Evolutionary conservation across 768 basidiomycete genomes (phyloP), one percentile per base, ranked within the genome.

Genomic region (Porphyrellus cyaneotinctus): DNA sequence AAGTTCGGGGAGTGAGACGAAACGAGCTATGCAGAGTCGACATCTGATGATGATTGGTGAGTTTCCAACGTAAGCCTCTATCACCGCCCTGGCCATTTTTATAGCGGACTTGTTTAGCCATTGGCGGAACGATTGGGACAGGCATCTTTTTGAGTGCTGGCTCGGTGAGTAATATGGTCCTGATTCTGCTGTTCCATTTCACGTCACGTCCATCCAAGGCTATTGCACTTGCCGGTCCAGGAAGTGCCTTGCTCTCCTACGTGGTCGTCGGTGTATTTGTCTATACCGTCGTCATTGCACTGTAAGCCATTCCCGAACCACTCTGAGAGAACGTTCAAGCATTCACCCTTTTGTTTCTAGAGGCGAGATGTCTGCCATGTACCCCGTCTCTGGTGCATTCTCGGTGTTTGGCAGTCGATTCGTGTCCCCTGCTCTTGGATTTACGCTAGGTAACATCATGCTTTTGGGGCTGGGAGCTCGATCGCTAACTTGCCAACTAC

Each of bases 311-410:
- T 26, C 12, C n/a, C 31, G 49, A 17, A 5, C 14, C 11, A 1
- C 11, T 28, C 12, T 9, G 26, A 36, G 39, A 13, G 31, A 32
- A 4, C 30, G 26, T 18, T 44, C 12, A 13, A n/a, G 30, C 33
- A 10, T 48, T 17, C 13, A 38, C 26, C 47, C n/a, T 26, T 22
- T 45, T n/a, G 15, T 18, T 33, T 23, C 18, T 30, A 81, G 79
- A 30, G 83, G 83, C 12, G 84, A 85, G 62, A 85, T 87, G 84
- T 74, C 83, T 20, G 75, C 80, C 17, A 78, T 83, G 70, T 83
- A 74, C 52, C 83, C 81, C 0, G 79, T 84, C 23, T 79, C 80
- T 23, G 84, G 82, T 31, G 78, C 80, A 31, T 84, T 84, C 63
- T 78, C 82, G 17, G 69, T 73, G 20, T 82, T 84, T 53, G 81